phyloP scores from a whole-genome alignment of 2,329 filamentous ascomycete genomes.

The Leptosphaerulina australis region DNA sequence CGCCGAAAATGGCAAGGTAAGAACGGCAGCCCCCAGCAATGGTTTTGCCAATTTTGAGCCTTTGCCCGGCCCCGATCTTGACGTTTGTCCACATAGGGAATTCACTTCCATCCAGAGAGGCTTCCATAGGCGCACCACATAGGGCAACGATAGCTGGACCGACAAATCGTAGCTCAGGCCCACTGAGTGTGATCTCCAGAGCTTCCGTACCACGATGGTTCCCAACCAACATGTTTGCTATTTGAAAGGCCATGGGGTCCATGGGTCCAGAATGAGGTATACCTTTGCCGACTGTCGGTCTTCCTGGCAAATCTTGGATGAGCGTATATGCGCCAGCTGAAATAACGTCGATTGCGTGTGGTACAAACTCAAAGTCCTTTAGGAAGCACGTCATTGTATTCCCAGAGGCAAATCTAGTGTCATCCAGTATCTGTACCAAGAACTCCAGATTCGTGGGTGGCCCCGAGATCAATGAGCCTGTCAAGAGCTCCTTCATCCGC shows the following conservation, averaged over 20 bases:
- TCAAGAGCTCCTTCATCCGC: slow-evolving; percentile 53
- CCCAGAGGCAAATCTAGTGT: slow-evolving; percentile 55
- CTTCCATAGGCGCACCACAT: slow-evolving; percentile 62
- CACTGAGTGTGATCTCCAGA: slow-evolving; percentile 65
- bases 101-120: slow-evolving; percentile 56
- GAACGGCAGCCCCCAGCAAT: slow-evolving; percentile 60
- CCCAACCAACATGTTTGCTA: slow-evolving; percentile 66
- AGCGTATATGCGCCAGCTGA: slow-evolving; percentile 63
- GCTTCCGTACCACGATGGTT: slow-evolving; percentile 60
- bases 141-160: slow-evolving; percentile 61
- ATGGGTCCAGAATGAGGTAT: slow-evolving; percentile 66
- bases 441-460: slow-evolving; percentile 65
- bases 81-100: slow-evolving; percentile 63
- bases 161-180: slow-evolving; percentile 64
- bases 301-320: slow-evolving; percentile 64
- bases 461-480: slow-evolving; percentile 57
- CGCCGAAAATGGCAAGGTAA: slow-evolving; percentile 64
- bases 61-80: slow-evolving; percentile 58
- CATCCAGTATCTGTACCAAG: slow-evolving; percentile 57
- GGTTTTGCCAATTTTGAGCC: slow-evolving; percentile 61
- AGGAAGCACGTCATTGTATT: slow-evolving; percentile 65
- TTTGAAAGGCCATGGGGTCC: slow-evolving; percentile 63
- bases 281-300: slow-evolving; percentile 63
- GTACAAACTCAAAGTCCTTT: slow-evolving; percentile 56
- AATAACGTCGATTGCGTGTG: slow-evolving; percentile 62